Base-by-base conservation (phyloP, 306 rosid species). In the Dryas drummondii region DNA sequence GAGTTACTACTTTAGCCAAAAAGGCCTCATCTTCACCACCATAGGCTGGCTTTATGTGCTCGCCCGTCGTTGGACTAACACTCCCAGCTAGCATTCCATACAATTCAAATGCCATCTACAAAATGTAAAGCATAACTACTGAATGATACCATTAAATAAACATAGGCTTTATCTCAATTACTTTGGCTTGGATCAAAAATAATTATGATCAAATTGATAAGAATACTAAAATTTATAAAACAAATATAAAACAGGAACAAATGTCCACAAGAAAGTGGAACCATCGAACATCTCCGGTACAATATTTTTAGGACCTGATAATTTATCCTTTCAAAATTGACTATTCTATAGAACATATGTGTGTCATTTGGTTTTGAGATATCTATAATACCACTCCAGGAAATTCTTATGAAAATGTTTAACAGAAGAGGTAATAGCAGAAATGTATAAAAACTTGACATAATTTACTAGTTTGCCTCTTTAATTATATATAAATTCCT, bases 81-180 rank as follows among this genome's bases (percentile, higher is more conserved):
- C 76, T 88, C 58, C 93, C 93, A 61, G 97, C 88, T 81, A 94
- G 77, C 94, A 94, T 88, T 70, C 98, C 98, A 80, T 91, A 90
- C 85, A 94, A 78, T 87, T 94, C 98, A 87, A 87, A 88, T 74
- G 98, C 98, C 98, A 94, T 94, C 98, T 94, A 70, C 40, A 71
- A 44, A 58, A 42, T 6, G 47, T 41, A 65, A 22, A 3, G 12
- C 1, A 72, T 5, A 57, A 65, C 14, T 48, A 47, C 12, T 32
- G 32, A 71, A 56, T n/a, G 11, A 48, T 12, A 65, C 19, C 19
- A 16, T 8, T 53, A 15, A 50, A 48, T 0, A 54, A 54, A 66
- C 14, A 58, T 9, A 14, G 76, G 55, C 9, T 57, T 58, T 14
- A 47, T 72, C 26, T 45, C 66, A 9, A 45, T 12, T 26, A 55